phyloP scores from a whole-genome alignment of 768 basidiomycete genomes.

The Amanita inopinata region DNA sequence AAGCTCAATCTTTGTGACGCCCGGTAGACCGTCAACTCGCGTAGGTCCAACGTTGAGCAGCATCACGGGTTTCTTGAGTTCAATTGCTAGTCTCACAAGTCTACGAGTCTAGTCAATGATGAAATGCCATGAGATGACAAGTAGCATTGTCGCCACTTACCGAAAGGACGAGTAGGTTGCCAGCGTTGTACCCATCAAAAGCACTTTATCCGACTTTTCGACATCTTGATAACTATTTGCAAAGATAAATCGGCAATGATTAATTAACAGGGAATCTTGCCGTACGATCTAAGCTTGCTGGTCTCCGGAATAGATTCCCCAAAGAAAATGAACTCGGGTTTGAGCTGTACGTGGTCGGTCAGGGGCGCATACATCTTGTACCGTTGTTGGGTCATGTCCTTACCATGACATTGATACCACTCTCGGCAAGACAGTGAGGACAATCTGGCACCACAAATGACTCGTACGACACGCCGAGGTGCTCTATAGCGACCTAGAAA shows the following conservation, averaged over 20 bases:
- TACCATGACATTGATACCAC: conserved; percentile 53
- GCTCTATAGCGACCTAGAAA: conserved; percentile 64
- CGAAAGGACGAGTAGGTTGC: conserved; percentile 91
- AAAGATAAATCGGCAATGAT: not conserved
- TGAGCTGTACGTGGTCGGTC: conserved; percentile 38
- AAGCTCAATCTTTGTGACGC: conserved; percentile 74
- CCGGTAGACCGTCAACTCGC: conserved; percentile 62
- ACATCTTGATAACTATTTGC: conserved; percentile 45
- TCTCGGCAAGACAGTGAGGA: conserved; percentile 49
- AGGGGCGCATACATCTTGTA: not conserved
- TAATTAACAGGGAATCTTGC: conserved; percentile 2
- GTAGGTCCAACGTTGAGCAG: conserved; percentile 85
- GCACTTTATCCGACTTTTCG: conserved; percentile 52
- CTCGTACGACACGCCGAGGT: conserved; percentile 58
- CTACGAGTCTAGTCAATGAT: conserved; percentile 25
- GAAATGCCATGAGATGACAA: not conserved
- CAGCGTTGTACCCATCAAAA: conserved; percentile 83
- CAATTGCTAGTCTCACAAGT: conserved; percentile 70
- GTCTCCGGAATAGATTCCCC: conserved; percentile 73
- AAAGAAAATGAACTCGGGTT: conserved; percentile 81
- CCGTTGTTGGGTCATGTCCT: too few species aligned
- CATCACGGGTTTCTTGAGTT: conserved; percentile 67
- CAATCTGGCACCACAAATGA: conserved; percentile 79
- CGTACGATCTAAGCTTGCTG: conserved; percentile 68
- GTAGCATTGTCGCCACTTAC: conserved; percentile 25